Evolutionary conservation across 148 eudicot genomes (phyloP).

Genomic region (Vaccinium corymbosum): DNA sequence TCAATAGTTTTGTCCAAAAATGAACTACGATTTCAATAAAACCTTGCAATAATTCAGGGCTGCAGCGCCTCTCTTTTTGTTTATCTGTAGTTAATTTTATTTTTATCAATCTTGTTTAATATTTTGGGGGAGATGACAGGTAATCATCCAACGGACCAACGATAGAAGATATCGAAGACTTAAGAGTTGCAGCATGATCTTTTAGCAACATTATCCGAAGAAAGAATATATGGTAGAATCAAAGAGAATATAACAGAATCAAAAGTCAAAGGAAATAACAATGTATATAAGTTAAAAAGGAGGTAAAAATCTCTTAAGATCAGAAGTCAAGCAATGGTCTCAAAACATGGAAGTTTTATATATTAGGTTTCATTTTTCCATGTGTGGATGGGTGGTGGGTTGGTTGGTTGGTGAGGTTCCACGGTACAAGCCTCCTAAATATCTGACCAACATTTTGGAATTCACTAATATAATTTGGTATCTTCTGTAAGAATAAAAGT

Average conservation of each 20-base stretch:
- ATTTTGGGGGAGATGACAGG: background rate
- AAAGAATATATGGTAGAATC: background rate
- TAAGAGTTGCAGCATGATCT: background rate
- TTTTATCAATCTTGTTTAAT: too few relatives aligned
- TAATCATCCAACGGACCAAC: background rate
- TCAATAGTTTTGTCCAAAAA: background rate
- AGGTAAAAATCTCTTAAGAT: too few relatives aligned
- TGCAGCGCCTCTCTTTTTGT: background rate
- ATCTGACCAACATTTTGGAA: background rate
- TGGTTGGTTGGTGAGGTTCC: background rate
- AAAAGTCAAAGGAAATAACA: background rate
- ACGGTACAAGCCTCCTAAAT: background rate
- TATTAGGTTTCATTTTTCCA: background rate
- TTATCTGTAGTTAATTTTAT: background rate
- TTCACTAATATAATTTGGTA: background rate
- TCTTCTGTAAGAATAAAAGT: background rate
- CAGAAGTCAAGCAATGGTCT: too few relatives aligned
- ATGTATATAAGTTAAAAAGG: too few relatives aligned
- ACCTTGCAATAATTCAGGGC: too few relatives aligned
- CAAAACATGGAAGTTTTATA: background rate
- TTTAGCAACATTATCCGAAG: background rate
- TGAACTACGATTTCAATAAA: background rate
- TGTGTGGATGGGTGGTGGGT: background rate
- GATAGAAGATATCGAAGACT: background rate
- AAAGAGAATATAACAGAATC: background rate